Conservation (phyloP, 768 basidiomycete species). For the Tulasnella sp. region DNA sequence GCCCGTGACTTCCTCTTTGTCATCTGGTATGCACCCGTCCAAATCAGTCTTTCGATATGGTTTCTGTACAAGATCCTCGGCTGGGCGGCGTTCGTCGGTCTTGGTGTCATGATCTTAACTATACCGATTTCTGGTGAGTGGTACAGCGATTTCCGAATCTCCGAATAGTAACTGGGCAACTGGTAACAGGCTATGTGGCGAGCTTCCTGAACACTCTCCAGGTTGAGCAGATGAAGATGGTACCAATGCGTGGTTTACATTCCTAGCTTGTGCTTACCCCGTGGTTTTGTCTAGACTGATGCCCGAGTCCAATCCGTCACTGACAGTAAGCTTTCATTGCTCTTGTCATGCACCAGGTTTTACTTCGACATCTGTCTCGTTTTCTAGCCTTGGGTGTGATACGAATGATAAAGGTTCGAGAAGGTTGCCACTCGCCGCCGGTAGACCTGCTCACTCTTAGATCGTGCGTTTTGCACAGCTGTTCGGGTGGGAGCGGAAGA, state of each 20-base stretch:
- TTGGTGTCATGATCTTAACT: constrained; percentile 39
- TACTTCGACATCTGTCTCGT: neutral
- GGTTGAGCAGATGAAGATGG: constrained; percentile 37
- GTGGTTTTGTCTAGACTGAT: constrained; percentile 32
- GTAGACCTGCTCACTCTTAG: too few relatives aligned
- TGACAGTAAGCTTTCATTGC: constrained; percentile 34
- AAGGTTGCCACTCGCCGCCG: too few relatives aligned
- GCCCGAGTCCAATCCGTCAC: constrained; percentile 48
- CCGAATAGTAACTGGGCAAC: neutral
- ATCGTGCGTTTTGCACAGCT: constrained; percentile 22
- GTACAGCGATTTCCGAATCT: neutral
- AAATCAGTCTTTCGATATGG: constrained; percentile 29
- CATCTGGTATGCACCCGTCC: constrained; percentile 30
- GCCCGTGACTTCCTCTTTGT: constrained; percentile 28
- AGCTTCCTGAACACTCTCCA: constrained; percentile 39
- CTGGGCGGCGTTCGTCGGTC: constrained; percentile 51
- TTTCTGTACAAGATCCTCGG: constrained; percentile 39
- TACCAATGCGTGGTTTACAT: too few relatives aligned
- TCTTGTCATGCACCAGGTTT: neutral
- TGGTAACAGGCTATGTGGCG: constrained; percentile 28
- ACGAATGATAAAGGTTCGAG: constrained; percentile 53
- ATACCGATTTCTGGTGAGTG: constrained; percentile 43
- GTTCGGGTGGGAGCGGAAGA: constrained; percentile 42
- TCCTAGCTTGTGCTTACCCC: neutral
- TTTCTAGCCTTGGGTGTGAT: constrained; percentile 40